Conservation (phyloP, 1,284 basidiomycete genomes). For the Pascua sp. region DNA sequence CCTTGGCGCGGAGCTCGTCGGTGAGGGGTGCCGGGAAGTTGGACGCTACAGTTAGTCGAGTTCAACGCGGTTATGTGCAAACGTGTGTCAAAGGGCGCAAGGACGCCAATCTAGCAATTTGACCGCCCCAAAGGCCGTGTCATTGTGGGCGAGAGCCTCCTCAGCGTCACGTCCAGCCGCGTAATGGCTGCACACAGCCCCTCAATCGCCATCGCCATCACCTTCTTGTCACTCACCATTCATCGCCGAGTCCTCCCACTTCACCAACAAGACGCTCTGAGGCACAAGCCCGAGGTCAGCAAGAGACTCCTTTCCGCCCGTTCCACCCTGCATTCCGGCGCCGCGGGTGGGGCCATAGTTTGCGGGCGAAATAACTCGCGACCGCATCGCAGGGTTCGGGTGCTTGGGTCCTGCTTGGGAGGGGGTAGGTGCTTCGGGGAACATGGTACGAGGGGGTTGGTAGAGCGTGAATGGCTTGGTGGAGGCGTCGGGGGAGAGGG, state of each 20-base stretch:
- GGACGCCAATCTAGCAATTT: neutral
- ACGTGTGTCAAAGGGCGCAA: neutral
- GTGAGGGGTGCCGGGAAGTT: slow-evolving; percentile 39
- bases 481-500: slow-evolving; percentile 25
- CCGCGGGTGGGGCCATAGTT: slow-evolving; percentile 36
- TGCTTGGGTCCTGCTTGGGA: slow-evolving; percentile 16
- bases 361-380: slow-evolving; percentile 32
- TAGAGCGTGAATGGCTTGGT: slow-evolving; percentile 44
- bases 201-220: neutral
- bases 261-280: slow-evolving; percentile 45
- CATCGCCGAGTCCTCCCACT: slow-evolving; percentile 44
- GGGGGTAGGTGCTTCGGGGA: slow-evolving; percentile 40
- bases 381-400: slow-evolving; percentile 21
- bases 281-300: slow-evolving; percentile 45
- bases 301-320: slow-evolving; percentile 39
- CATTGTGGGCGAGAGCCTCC: too few species aligned
- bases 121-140: too few species aligned
- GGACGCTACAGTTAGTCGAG: slow-evolving; percentile 23
- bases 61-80: too few species aligned
- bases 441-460: slow-evolving; percentile 44
- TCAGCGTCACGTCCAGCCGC: too few species aligned
- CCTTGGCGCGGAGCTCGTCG: slow-evolving; percentile 34
- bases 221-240: slow-evolving; percentile 37
- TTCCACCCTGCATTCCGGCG: slow-evolving; percentile 32
- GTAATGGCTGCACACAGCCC: too few species aligned